Conservation (phyloP, 2,329 filamentous ascomycete species). For the Colletotrichum incanum region DNA sequence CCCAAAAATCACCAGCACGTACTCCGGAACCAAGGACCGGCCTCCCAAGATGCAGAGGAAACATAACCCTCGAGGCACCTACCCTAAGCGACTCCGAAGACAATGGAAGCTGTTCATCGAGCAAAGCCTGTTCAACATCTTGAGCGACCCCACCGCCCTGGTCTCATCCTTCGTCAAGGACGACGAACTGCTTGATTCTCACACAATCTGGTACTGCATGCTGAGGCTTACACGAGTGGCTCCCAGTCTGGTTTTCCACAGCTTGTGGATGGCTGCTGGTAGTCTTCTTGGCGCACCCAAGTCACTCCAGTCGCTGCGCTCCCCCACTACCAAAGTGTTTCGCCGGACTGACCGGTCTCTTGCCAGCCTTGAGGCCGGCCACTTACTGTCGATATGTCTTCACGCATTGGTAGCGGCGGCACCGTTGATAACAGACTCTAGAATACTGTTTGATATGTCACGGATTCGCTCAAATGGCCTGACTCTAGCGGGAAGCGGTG, state of each 20-base stretch:
- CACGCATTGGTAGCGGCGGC: conserved; percentile 74
- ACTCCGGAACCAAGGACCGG: conserved; percentile 26
- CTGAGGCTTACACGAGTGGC: conserved; percentile 71
- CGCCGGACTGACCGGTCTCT: conserved; percentile 55
- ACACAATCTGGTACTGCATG: conserved; percentile 76
- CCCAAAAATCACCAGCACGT: conserved; percentile 34
- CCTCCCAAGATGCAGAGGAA: conserved; percentile 55
- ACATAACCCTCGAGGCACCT: conserved; percentile 46
- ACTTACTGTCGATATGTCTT: conserved; percentile 72
- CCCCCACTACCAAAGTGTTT: conserved; percentile 56
- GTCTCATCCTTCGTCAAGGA: conserved; percentile 71
- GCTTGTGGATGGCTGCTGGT: conserved; percentile 74
- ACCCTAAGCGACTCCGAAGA: conserved; percentile 53
- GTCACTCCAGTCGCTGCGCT: conserved; percentile 57
- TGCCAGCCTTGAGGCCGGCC: conserved; percentile 66
- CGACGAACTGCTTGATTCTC: conserved; percentile 71
- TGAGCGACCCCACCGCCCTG: conserved; percentile 70
- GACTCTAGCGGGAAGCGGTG: conserved; percentile 63
- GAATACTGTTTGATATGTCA: conserved; percentile 72
- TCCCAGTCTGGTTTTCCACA: conserved; percentile 74
- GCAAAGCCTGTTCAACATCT: conserved; percentile 75
- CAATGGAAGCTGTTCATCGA: conserved; percentile 75
- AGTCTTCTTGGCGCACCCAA: conserved; percentile 72
- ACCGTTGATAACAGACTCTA: conserved; percentile 64
- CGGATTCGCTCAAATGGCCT: conserved; percentile 71